Evolutionary conservation across 2,329 filamentous ascomycete species (phyloP), one percentile per base, ranked within the genome.

Genomic region (Fusarium redolens): DNA sequence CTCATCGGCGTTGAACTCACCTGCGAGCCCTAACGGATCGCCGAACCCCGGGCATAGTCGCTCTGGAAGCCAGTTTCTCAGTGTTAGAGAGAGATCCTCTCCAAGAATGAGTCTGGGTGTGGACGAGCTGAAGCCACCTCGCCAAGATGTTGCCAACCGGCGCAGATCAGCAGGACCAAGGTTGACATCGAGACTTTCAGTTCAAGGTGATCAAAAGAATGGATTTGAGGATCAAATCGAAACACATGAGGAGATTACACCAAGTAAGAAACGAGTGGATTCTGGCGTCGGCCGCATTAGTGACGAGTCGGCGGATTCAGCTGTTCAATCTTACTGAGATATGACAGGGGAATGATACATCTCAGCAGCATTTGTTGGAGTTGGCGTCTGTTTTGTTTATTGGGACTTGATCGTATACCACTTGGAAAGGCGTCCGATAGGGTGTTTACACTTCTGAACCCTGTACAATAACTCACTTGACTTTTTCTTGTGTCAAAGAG

Each of bases 41-140:
- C 60, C 40, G 37, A 61, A 41, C n/a, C 56, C 50, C 31, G 62
- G 67, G 0, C 65, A 88, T 90, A 72, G 83, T 85, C 73, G 68
- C 28, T 56, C 71, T 18, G 72, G 67, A 18, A 72, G 73, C 14
- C 72, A 77, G 8, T 72, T 67, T n/a, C 65, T 74, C 40, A 74
- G 68, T 65, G 82, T 81, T 6, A 85, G 82, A 28, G 83, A 81
- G 13, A 75, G 73, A 40, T 59, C 75, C 54, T 55, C 78, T 13
- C 78, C 80, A 11, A 75, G 80, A 12, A 77, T 77, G 68, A 81
- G 80, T 56, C 58, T 83, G 35, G 79, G 72, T 3, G 61, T 78
- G 25, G 70, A 74, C 22, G 81, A 82, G 25, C 37, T 78, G n/a
- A 73, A 71, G 31, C 74, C 75, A 33, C 55, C 77, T 41, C 79